Evolutionary conservation across 495 filamentous ascomycete genomes (phyloP), one percentile per base, ranked within the genome.

Genomic region (Xylaria grammica): DNA sequence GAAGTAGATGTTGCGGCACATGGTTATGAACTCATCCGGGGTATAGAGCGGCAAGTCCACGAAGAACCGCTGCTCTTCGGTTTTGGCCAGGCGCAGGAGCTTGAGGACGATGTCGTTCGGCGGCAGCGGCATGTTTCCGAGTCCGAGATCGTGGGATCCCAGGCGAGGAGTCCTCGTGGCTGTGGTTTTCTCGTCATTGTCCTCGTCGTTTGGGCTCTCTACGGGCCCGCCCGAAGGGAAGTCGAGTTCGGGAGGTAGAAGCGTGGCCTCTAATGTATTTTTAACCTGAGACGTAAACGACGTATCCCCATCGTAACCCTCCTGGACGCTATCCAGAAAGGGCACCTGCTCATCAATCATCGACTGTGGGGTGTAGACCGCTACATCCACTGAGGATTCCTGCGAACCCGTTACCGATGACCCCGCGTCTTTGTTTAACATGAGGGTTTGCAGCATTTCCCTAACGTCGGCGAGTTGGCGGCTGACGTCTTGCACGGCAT

Each of bases 1-100:
- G 59, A 89, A 88, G 65, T 85, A 89, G 4, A 89, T 79, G 54
- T 79, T 75, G 3, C 82, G 81, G 67, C 84, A 88, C 58, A 81
- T 78, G 9, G 84, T 80, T 38, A 76, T 74, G 53, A 89, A 86
- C 40, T 84, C 79, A 2, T 85, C 81, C 27, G 84, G 61, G 2
- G 77, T 65, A 7, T 86, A 69, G 36, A 78, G 71, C 8, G 70
- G 67, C 0, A 72, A 17, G 24, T 72, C 70, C 4, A 67, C 36
- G 46, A 72, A 72, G 40, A 69, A 69, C 8, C 67, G 67, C 32
- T 72, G 70, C 24, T 65, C 62, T 1, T 65, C 54, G 15, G 45
- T 15, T 42, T 67, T 69, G 1, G 53, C 24, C 26, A 72, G 59
- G 9, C 70, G 70, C 22, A 72, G 46, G 15, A 72, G 40, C 24